Evolutionary conservation across 164 flowering plant genomes (phyloP), one percentile per base, ranked within the genome.

Genomic region (Liriodendron chinense): DNA sequence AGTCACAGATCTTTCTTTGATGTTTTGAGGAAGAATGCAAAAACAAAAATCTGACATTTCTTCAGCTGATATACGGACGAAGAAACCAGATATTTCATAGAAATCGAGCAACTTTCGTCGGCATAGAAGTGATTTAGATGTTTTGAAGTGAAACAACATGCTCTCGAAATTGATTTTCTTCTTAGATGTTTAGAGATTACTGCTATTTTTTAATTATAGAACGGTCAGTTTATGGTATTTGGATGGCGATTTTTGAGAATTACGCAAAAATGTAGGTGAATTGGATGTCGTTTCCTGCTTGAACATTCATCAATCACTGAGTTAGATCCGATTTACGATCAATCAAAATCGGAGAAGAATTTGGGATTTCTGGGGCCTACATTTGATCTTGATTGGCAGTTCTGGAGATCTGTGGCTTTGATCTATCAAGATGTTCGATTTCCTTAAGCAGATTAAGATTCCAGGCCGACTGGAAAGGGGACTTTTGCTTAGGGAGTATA

Each of bases 401-500:
- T 65, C 50, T 74, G 59, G 59, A 34, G 72, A 7, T 56, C 57
- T 53, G 59, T 16, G 43, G 16, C 18, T 53, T 53, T 9, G 66
- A 59, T 43, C 47, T 3, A 74, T 74, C 72, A 74, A 74, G 34
- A 25, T 50, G 20, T 74, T 68, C 26, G 65, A 74, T 28, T 68
- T 47, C 64, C 43, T 74, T 53, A 68, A 74, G 53, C 71, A 74
- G 72, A 68, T 68, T 12, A 22, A 50, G 21, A 43, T 66, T 34
- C 53, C 53, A 18, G 26, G 66, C 12, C 65, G 57, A 16, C 25
- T 22, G 50, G 77, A 68, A 9, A 74, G 72, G 77, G 26, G 72
- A 53, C 66, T 74, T 34, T 67, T 71, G 1, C 77, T 74, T 13
- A 72, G 72, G 2, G 98, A 93, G 80, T 90, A 88, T 84, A 85